Evolutionary conservation across 1,284 basidiomycete genomes (phyloP), one percentile per base, ranked within the genome.

Genomic region (Anthracocystis walkeri): DNA sequence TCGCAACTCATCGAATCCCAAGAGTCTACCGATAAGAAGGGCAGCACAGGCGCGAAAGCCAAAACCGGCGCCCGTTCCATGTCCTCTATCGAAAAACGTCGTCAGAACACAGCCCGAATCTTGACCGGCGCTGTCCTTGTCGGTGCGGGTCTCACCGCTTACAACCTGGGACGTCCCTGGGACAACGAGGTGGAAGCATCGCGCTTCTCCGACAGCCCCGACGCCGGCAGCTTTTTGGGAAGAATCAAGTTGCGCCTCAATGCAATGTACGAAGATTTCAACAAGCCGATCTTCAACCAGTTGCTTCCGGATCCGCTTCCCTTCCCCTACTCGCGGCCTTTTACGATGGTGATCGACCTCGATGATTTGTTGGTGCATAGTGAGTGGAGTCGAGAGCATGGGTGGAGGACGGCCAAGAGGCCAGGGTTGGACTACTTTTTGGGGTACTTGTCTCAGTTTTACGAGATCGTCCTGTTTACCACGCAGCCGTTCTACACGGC

Each of bases 371-470:
- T 99, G 20, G 90, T 98, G 21, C 92, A 92, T 31, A 95, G 93
- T 16, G 91, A 91, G 2, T 99, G 96, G 96, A 62, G 67, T 7
- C 74, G 86, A 20, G 84, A 86, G 41, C 81, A 87, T 51, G 87
- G 87, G 8, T 87, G 87, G 87, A 78, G 86, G 14, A 87, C 86
- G 4, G 87, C 87, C 2, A 87, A 87, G 72, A 90, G 97, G 56
- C 96, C 96, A 1, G 97, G 97, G 3, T 92, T 96, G 10, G 97
- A 99, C 85, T 97, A 98, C 87, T 99, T 98, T 89, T 88, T 99
- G 54, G 95, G 90, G 35, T 98, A 99, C 86, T 89, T 99, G 46
- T 94, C 94, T 0, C 95, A 97, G 83, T 98, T 97, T 87, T 99
- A 94, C 86, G 96, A 99, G 87, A 91, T 99, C 70, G 95, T 99